These are phyloP conservation scores for Calocera viscosa DNA, from an alignment of 768 basidiomycete genomes.

Conservation along the genomic window DNA sequence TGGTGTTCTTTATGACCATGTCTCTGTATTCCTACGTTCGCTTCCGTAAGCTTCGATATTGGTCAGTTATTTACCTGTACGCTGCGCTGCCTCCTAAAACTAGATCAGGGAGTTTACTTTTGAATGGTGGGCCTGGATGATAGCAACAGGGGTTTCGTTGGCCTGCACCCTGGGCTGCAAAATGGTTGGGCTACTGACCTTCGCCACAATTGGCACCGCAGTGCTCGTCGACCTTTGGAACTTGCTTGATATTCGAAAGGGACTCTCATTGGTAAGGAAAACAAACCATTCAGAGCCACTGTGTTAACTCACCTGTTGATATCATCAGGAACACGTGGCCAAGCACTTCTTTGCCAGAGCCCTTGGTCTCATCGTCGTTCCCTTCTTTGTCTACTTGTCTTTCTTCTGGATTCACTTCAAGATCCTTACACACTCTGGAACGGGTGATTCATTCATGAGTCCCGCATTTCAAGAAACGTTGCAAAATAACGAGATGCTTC, in stretches of 20 bases:
- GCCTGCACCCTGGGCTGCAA: slow-evolving; percentile 95
- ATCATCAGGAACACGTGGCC: slow-evolving; percentile 66
- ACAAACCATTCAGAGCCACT: background rate
- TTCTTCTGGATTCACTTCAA: slow-evolving; percentile 96
- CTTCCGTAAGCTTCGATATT: slow-evolving; percentile 88
- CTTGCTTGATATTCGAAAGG: slow-evolving; percentile 71
- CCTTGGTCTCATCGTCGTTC: slow-evolving; percentile 74
- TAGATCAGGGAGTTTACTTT: slow-evolving; percentile 62
- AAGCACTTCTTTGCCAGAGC: slow-evolving; percentile 80
- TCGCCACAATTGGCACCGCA: slow-evolving; percentile 75
- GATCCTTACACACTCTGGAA: slow-evolving; percentile 73
- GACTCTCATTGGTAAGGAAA: slow-evolving; percentile 57
- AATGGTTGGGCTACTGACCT: slow-evolving; percentile 91
- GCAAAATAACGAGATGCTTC: slow-evolving; percentile 75
- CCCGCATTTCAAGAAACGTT: slow-evolving; percentile 96
- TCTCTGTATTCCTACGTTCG: slow-evolving; percentile 88
- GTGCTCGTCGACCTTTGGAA: slow-evolving; percentile 93
- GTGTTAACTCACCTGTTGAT: background rate
- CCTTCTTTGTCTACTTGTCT: slow-evolving; percentile 77
- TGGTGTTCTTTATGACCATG: slow-evolving; percentile 91
- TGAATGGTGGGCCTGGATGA: slow-evolving; percentile 92
- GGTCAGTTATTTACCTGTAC: slow-evolving; percentile 36
- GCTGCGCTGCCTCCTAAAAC: slow-evolving; percentile 11
- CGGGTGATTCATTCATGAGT: slow-evolving; percentile 95
- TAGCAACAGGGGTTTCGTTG: slow-evolving; percentile 82